Evolutionary conservation across 2,329 filamentous ascomycete species (phyloP), one percentile per base, ranked within the genome.

Genomic region (Colletotrichum costaricense): DNA sequence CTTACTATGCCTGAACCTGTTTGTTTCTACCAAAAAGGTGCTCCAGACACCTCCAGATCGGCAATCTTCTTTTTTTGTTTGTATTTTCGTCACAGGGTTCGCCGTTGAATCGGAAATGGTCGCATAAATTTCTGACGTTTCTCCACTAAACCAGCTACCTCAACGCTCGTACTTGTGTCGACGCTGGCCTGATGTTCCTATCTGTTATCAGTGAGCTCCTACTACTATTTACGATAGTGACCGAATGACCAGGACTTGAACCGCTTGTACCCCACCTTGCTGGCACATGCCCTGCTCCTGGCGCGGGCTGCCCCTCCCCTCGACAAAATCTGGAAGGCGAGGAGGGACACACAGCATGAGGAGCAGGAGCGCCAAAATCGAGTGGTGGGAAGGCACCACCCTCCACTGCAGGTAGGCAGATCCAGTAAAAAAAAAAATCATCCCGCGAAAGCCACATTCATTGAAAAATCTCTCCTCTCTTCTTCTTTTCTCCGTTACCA

Each of bases 381-480:
- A 57, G 46, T 58, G 64, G 69, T 60, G 58, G 38, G 56, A 69
- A 69, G 59, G 70, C 66, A 46, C 33, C 62, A 42, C 69, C 63
- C 64, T 63, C 69, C 63, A 63, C 69, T 57, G 54, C 66, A 70
- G 46, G 56, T 59, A 49, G 55, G 52, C 52, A 75, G 73, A 59
- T 72, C 69, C 74, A 73, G 72, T 55, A 59, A 63, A 75, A 72
- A 76, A 75, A 75, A 75, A 76, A 74, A 57, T 63, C 69, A 72
- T 69, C 69, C 63, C 67, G 42, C 69, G 73, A 75, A 75, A 75
- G 65, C 65, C 75, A 75, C 71, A 66, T 42, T 74, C 74, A 73
- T 77, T 77, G 78, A 82, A 84, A 82, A 82, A 83, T 83, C 81
- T 82, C 80, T 80, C 81, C 78, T 80, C 81, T 33, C 59, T 79